phyloP scores from a whole-genome alignment of 495 filamentous ascomycete genomes.

The Penicillium lagena region DNA sequence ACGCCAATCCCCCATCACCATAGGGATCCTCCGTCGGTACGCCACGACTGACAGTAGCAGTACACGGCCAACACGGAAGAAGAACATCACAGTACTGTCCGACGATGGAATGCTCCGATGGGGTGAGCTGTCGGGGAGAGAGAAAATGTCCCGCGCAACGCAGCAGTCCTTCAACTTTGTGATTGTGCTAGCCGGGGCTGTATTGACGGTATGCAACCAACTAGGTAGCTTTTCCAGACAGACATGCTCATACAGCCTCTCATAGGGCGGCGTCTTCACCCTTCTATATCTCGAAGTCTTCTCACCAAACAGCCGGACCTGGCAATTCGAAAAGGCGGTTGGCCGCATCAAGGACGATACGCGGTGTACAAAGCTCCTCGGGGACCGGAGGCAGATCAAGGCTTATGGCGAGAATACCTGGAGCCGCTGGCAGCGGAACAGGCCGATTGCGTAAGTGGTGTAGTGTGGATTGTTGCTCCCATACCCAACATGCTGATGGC shows the following conservation, averaged over 20 bases:
- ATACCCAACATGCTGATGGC: neutral
- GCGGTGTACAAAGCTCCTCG: slow-evolving; percentile 67
- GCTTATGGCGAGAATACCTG: slow-evolving; percentile 79
- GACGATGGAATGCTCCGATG: slow-evolving; percentile 78
- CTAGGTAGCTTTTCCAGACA: too few relatives aligned
- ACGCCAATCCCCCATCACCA: slow-evolving; percentile 11
- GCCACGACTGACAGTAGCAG: slow-evolving; percentile 28
- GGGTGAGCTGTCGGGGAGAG: slow-evolving; percentile 61
- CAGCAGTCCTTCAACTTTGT: slow-evolving; percentile 87
- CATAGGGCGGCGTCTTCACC: slow-evolving; percentile 66
- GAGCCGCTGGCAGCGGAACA: slow-evolving; percentile 78
- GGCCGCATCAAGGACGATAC: slow-evolving; percentile 68
- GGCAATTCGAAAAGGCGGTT: slow-evolving; percentile 84
- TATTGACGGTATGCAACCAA: slow-evolving; percentile 51
- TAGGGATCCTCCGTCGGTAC: slow-evolving; percentile 33
- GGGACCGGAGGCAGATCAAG: slow-evolving; percentile 64
- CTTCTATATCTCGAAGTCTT: slow-evolving; percentile 84
- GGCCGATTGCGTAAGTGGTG: slow-evolving; percentile 70
- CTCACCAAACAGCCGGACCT: slow-evolving; percentile 74
- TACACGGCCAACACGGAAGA: slow-evolving; percentile 25
- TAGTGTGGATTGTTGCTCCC: neutral
- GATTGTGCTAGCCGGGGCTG: slow-evolving; percentile 66
- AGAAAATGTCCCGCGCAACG: slow-evolving; percentile 80
- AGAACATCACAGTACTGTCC: slow-evolving; percentile 70
- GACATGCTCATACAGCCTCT: neutral